Conservation (phyloP, 1,284 basidiomycete species). For the Moesziomyces globuligerus region DNA sequence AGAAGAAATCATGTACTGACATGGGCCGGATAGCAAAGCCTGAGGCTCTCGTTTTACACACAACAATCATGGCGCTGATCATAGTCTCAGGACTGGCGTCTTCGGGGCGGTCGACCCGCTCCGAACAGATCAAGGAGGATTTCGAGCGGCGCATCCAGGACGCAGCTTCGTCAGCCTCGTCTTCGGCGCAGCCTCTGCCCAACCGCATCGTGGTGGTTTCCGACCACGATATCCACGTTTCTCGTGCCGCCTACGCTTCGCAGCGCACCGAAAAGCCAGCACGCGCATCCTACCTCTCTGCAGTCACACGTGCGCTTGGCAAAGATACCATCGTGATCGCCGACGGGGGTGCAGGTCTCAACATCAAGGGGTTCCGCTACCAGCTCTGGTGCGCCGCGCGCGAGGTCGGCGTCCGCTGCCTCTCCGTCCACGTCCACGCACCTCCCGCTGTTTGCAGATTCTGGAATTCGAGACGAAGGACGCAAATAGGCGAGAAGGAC, state of each 20-base stretch:
- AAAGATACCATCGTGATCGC: slow-evolving; percentile 83
- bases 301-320: slow-evolving; percentile 80
- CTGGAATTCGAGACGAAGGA: slow-evolving; percentile 76
- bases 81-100: slow-evolving; percentile 90
- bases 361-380: slow-evolving; percentile 95
- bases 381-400: slow-evolving; percentile 96
- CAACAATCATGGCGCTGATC: slow-evolving; percentile 82
- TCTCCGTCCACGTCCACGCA: slow-evolving; percentile 79
- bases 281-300: slow-evolving; percentile 84
- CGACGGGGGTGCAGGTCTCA: slow-evolving; percentile 81
- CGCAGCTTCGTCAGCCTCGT: slow-evolving; percentile 71
- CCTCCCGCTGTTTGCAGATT: slow-evolving; percentile 70
- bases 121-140: slow-evolving; percentile 74
- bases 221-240: slow-evolving; percentile 78
- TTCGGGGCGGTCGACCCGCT: slow-evolving; percentile 84
- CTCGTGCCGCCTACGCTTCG: slow-evolving; percentile 77
- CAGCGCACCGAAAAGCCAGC: slow-evolving; percentile 87
- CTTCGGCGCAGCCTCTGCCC: slow-evolving; percentile 69
- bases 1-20: slow-evolving; percentile 10
- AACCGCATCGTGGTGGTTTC: slow-evolving; percentile 75
- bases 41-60: not conserved
- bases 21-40: not conserved
- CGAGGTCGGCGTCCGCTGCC: slow-evolving; percentile 84
- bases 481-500: slow-evolving; percentile 66
- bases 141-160: slow-evolving; percentile 74